Conservation (phyloP, 345 rosid genomes). For the Iberis pinnata region DNA sequence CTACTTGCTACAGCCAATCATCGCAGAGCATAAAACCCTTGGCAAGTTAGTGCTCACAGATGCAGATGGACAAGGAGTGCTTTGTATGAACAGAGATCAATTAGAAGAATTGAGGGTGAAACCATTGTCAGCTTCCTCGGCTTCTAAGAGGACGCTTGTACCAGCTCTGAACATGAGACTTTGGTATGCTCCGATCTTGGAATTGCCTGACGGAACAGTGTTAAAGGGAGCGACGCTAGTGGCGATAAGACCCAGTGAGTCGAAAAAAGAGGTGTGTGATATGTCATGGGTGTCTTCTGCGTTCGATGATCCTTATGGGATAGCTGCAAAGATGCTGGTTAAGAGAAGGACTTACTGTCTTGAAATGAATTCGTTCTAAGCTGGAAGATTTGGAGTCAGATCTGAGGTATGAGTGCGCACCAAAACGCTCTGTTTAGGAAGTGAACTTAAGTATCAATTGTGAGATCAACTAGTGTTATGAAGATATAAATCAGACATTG, state of each 20-base stretch:
- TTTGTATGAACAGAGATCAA: constrained; percentile 84
- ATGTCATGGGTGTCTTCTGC: constrained; percentile 71
- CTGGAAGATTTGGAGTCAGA: not conserved
- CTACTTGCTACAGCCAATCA: constrained; percentile 79
- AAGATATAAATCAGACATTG: not conserved
- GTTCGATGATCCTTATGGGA: constrained; percentile 71
- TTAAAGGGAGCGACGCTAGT: constrained; percentile 86
- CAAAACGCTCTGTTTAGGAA: not conserved
- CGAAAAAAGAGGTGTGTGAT: constrained; percentile 66
- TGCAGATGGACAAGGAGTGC: constrained; percentile 82
- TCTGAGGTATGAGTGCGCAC: constrained; percentile 18
- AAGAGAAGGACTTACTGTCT: constrained; percentile 91
- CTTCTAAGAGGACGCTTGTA: constrained; percentile 89
- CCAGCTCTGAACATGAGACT: constrained; percentile 91
- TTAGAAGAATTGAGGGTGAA: constrained; percentile 86
- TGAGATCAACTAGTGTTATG: not conserved
- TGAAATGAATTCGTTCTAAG: constrained; percentile 93
- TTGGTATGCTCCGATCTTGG: constrained; percentile 87
- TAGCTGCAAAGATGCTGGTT: constrained; percentile 86
- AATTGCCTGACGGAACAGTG: constrained; percentile 73
- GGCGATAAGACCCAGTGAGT: constrained; percentile 83
- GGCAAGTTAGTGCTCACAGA: constrained; percentile 73
- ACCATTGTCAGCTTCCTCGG: constrained; percentile 85
- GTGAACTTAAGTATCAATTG: not conserved
- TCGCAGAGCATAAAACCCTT: constrained; percentile 81